phyloP scores from a whole-genome alignment of 495 filamentous ascomycete genomes.

The Lichina pygmaea region DNA sequence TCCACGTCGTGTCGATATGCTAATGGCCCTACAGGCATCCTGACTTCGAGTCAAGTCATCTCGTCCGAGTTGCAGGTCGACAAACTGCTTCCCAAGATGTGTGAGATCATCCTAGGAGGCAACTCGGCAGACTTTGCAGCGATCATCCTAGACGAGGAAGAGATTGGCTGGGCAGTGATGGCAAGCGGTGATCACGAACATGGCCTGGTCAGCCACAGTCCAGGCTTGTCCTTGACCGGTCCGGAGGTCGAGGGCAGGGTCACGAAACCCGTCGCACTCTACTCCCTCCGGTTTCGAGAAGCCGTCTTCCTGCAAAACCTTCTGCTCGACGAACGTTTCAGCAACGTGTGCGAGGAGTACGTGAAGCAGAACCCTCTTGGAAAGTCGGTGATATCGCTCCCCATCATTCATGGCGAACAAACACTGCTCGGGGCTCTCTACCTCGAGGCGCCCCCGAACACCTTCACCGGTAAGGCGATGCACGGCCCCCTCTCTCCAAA shows the following conservation, averaged over 20 bases:
- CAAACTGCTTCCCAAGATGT: constrained; percentile 64
- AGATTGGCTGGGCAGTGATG: constrained; percentile 46
- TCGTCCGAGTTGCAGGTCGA: constrained; percentile 73
- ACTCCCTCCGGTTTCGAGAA: constrained; percentile 63
- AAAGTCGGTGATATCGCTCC: constrained; percentile 60
- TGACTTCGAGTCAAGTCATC: constrained; percentile 72
- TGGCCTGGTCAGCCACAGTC: constrained; percentile 31
- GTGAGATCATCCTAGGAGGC: constrained; percentile 66
- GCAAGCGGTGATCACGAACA: constrained; percentile 44
- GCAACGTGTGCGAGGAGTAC: constrained; percentile 49
- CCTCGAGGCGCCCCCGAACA: constrained; percentile 58
- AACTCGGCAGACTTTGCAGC: constrained; percentile 50
- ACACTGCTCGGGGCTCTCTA: constrained; percentile 61
- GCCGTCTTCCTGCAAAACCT: constrained; percentile 63
- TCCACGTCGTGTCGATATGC: constrained; percentile 28
- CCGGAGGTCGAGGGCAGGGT: constrained; percentile 30
- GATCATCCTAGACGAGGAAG: constrained; percentile 49
- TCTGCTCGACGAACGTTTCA: constrained; percentile 63
- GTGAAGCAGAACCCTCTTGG: constrained; percentile 36
- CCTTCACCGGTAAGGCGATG: constrained; percentile 23
- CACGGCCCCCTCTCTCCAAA: not conserved
- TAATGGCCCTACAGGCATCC: constrained; percentile 64
- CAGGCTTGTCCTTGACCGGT: constrained; percentile 33
- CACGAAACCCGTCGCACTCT: constrained; percentile 53
- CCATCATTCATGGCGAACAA: constrained; percentile 53